phyloP scores from a whole-genome alignment of 2,329 filamentous ascomycete genomes.

The Mycosphaerella sp. region DNA sequence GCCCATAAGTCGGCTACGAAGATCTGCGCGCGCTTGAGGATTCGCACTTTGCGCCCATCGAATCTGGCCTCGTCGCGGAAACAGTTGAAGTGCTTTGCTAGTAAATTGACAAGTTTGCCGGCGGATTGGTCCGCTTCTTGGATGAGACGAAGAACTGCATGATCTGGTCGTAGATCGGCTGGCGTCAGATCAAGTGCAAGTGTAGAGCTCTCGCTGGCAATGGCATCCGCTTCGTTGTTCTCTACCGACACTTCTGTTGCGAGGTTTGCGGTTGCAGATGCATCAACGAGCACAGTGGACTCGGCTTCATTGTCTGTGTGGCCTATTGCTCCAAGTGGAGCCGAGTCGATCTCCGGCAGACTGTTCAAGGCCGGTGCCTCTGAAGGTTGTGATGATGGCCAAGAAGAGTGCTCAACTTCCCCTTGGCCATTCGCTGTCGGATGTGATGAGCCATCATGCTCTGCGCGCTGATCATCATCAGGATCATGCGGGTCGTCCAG shows the following conservation, averaged over 20 bases:
- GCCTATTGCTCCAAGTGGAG: not conserved
- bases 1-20: conserved; percentile 96
- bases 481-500: not conserved
- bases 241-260: not conserved
- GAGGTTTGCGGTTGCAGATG: not conserved
- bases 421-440: not conserved
- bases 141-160: conserved; percentile 65
- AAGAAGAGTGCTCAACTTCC: not conserved
- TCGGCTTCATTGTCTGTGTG: not conserved
- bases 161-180: conserved; percentile 18
- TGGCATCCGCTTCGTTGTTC: not conserved
- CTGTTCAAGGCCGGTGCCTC: not conserved
- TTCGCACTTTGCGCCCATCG: conserved; percentile 66
- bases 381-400: not conserved
- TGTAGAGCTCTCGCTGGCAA: not conserved
- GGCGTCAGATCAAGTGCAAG: not conserved
- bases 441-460: not conserved
- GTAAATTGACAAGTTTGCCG: conserved; percentile 74
- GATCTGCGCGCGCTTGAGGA: conserved; percentile 94
- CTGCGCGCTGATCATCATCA: not conserved
- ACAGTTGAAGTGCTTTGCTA: conserved; percentile 74
- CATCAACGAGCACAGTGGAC: not conserved
- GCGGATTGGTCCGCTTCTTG: conserved; percentile 70
- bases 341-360: conserved; percentile 13
- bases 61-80: conserved; percentile 78